Conservation (phyloP, 225 moss, liverwort and hornwort species). For the Straminergon stramineum region DNA sequence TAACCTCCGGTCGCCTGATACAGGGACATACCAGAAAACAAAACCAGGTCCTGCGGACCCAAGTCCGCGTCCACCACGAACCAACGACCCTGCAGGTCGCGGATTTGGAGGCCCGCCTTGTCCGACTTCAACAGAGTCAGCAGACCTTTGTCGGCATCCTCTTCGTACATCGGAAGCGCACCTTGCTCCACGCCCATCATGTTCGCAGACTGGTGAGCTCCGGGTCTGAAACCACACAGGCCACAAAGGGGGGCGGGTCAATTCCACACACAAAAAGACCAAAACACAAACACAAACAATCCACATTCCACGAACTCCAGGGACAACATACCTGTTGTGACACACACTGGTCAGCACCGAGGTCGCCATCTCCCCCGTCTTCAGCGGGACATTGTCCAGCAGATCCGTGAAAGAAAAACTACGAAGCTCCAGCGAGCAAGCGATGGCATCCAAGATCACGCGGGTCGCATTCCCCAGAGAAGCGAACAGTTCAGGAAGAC, state of each 20-base stretch:
- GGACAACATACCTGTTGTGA: slow-evolving; percentile 29
- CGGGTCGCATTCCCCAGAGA: slow-evolving; percentile 71
- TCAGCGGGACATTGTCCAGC: slow-evolving; percentile 87
- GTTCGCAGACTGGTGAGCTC: slow-evolving; percentile 54
- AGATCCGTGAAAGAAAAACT: slow-evolving; percentile 90
- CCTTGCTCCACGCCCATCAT: slow-evolving; percentile 56
- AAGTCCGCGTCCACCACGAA: slow-evolving; percentile 77
- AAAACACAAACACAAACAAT: background rate
- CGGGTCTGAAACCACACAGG: slow-evolving; percentile 45
- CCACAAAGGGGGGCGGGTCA: background rate
- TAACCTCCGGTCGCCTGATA: slow-evolving; percentile 87
- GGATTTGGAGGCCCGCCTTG: slow-evolving; percentile 82
- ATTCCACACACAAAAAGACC: background rate
- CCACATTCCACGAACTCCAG: background rate
- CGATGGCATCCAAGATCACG: slow-evolving; percentile 81
- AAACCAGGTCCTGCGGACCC: slow-evolving; percentile 81
- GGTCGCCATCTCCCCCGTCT: slow-evolving; percentile 73
- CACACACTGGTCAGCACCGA: slow-evolving; percentile 80
- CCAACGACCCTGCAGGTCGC: slow-evolving; percentile 84
- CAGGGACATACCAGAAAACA: slow-evolving; percentile 70
- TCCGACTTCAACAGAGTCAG: slow-evolving; percentile 90
- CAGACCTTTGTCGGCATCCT: slow-evolving; percentile 84
- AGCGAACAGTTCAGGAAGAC: slow-evolving; percentile 79
- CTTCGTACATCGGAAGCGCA: slow-evolving; percentile 78
- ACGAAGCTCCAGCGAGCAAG: slow-evolving; percentile 83